phyloP scores from a whole-genome alignment of 768 basidiomycete genomes.

The Tulasnella sp. region DNA sequence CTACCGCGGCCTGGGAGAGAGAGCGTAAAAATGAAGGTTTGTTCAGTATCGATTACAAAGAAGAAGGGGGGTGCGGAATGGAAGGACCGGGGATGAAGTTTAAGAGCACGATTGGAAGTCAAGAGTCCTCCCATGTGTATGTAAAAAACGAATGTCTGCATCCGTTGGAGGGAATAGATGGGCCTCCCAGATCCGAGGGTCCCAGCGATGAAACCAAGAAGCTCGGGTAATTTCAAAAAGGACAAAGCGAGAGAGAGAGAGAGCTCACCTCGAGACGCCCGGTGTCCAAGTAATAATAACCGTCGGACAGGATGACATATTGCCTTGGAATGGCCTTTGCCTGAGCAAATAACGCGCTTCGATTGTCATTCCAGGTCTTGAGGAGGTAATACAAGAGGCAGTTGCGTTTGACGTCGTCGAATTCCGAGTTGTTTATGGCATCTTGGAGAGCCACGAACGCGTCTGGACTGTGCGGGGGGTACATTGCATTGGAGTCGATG shows the following conservation, averaged over 20 bases:
- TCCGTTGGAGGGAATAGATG: background rate
- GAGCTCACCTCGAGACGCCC: constrained; percentile 58
- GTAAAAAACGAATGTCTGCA: background rate
- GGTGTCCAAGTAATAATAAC: constrained; percentile 78
- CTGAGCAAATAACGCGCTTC: constrained; percentile 49
- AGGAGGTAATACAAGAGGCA: constrained; percentile 76
- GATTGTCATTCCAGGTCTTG: constrained; percentile 69
- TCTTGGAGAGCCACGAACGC: constrained; percentile 55
- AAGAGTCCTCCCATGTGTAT: background rate
- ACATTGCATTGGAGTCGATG: constrained; percentile 46
- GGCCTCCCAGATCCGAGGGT: background rate
- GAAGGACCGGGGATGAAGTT: background rate
- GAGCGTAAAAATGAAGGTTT: too few relatives aligned
- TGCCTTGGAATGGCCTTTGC: constrained; percentile 56
- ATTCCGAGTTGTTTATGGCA: constrained; percentile 57
- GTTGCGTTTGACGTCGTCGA: constrained; percentile 74
- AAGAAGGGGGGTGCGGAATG: background rate
- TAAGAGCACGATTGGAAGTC: background rate
- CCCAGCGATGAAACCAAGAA: background rate
- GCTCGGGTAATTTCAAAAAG: background rate
- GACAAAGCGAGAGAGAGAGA: too few relatives aligned
- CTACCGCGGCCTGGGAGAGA: too few relatives aligned
- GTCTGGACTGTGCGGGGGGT: constrained; percentile 59
- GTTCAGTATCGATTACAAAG: background rate
- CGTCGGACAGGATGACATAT: constrained; percentile 48